Base-by-base conservation (phyloP, 2,329 filamentous ascomycete genomes). In the Cryoendolithus antarcticus region DNA sequence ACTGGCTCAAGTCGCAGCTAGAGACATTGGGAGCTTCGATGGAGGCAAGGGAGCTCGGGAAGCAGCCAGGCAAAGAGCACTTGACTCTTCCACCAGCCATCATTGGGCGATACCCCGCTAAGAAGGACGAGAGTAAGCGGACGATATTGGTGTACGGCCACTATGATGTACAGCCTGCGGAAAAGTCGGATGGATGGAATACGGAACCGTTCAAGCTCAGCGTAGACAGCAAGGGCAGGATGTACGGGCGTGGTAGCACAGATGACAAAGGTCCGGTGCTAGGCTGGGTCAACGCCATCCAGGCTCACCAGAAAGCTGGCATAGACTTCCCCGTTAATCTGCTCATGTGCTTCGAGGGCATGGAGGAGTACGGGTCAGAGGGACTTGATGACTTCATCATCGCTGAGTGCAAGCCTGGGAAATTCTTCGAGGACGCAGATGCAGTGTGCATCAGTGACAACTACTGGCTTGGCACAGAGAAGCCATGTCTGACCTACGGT, bases 391-490 rank as follows among this genome's bases (percentile, higher is more conserved):
- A 94, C 52, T 82, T 96, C 50, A 95, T 98, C 64, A 73, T 82
- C 50, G 80, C 75, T 34, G 91, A 98, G 67, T 86, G 82, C 49
- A 86, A 93, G 67, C 51, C 52, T 6, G 55, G 55, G 42, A 82
- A 84, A 54, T 96, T 80, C 71, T 98, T 98, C 69, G 86, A 86
- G 56, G 89, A 95, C 54, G 79, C 86, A 29, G 91, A 98, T 51
- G 91, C 88, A 4, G 86, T 96, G 44, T 98, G 91, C 68, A 98
- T 98, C 60, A 94, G 86, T 35, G 91, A 98, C 65, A 98, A 98
- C 74, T 98, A 98, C 77, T 98, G 91, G 91, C 79, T 98, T 31
- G 91, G 91, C 43, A 96, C 91, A 4, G 86, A 96, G 73, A 95
- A 95, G 74, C 91, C 91, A 9, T 98, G 91, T 63, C 67, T 98